Percentiles rank a stretch among this genome's conserved stretches.
phyloP scores from a whole-genome alignment of 148 eudicot species.

The Rhododendron henanense region DNA sequence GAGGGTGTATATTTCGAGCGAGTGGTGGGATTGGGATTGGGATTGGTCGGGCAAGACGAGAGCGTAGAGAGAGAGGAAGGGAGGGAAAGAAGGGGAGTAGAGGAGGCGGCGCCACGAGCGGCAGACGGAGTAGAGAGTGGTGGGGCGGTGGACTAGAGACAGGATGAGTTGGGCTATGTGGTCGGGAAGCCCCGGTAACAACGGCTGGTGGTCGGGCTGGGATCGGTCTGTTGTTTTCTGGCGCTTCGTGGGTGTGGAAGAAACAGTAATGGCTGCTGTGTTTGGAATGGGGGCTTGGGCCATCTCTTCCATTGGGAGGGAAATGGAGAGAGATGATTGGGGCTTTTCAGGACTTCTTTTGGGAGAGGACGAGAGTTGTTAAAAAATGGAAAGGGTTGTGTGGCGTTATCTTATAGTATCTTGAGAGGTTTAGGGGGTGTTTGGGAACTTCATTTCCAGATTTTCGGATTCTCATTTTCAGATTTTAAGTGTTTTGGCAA shows the following conservation, averaged over 20 bases:
- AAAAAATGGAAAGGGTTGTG: neutral
- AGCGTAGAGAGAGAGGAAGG: conserved; percentile 59
- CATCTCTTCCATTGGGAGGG: neutral
- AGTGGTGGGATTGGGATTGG: neutral
- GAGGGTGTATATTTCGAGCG: conserved; percentile 27
- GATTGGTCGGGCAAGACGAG: conserved; percentile 23
- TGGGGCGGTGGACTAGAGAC: conserved; percentile 37
- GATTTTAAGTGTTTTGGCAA: too few species aligned
- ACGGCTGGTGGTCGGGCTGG: conserved; percentile 13
- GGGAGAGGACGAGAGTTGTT: neutral
- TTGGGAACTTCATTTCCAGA: too few species aligned
- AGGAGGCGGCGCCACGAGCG: conserved; percentile 59
- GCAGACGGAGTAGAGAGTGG: conserved; percentile 49
- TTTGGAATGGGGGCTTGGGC: neutral
- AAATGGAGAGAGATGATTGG: neutral
- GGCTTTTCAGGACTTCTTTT: neutral
- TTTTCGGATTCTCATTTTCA: too few species aligned
- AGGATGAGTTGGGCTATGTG: conserved; percentile 59
- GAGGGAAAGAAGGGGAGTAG: conserved; percentile 58
- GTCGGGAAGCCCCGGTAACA: conserved; percentile 72
- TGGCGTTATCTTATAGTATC: too few species aligned
- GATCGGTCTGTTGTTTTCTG: neutral
- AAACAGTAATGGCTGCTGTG: neutral
- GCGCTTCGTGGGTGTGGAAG: conserved; percentile 10
- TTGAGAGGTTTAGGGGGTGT: too few species aligned